Evolutionary conservation across 164 flowering plant species (phyloP), one percentile per base, ranked within the genome.

Genomic region (Piper longum): DNA sequence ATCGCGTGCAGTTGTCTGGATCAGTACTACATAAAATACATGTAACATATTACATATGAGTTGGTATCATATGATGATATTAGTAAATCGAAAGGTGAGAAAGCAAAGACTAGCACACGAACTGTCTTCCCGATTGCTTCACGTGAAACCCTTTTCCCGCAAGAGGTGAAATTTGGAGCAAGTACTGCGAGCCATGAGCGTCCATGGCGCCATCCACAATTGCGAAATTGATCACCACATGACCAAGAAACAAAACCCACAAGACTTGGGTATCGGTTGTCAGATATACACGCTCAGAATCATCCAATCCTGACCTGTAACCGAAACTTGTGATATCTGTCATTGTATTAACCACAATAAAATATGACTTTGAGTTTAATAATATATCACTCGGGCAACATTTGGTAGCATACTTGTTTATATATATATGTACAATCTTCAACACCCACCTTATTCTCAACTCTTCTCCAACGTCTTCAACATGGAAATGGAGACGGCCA

Each of bases 401-500:
- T 26, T 26, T 26, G 36, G 36, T 0, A 26, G 36, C 36, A 26
- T 26, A 26, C 36, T 26, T 26, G 36, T 26, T 26, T 26, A 26
- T 26, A 26, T 26, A 26, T 26, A 26, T 26, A 26, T 26, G 2
- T 26, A 26, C 12, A 48, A 14, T 14, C 3, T 3, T 9, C 14
- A 14, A 12, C 52, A 5, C 11, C 52, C 8, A 48, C 52, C 14
- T 48, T 48, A 5, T 5, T 12, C 52, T 26, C 36, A 26, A 26
- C 36, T 26, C 52, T 9, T 12, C 48, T 48, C 52, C 52, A 9
- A 14, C 52, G 36, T 48, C 14, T 1, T 48, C 52, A 26, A 2
- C 3, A 48, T 48, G 52, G 52, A 48, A 48, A 81, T 80, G 82
- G 82, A 80, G 54, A 68, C 60, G 19, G 62, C 57, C 60, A 69